Evolutionary conservation across 345 rosid species (phyloP), one percentile per base, ranked within the genome.

Genomic region (Ceriops tagal): DNA sequence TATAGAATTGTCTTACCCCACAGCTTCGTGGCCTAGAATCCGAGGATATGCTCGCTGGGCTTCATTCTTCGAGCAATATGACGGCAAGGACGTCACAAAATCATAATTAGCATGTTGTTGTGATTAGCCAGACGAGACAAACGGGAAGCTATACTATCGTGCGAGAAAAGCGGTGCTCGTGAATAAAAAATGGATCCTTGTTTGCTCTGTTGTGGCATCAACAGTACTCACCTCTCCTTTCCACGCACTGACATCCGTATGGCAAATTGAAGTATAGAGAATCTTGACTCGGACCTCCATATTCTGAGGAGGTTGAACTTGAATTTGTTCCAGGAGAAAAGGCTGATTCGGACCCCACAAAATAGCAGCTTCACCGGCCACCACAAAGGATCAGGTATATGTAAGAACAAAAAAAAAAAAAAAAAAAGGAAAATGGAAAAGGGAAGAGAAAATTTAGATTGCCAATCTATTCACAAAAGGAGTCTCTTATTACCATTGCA

Each of bases 1-100:
- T 56, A 22, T 2, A 15, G 59, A 56, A 56, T 47, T 56, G 43
- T 37, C 28, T n/a, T 80, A 89, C 92, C 96, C 92, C 3, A 87
- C 86, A n/a, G 92, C 92, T 69, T 90, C 92, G 62, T 90, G 96
- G 43, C 96, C 96, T 26, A 88, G 72, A 46, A 90, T 86, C 57
- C 91, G 75, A 9, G 92, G 96, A 78, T 70, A 90, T 58, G 88
- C 89, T 77, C 73, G 68, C 60, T 84, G 83, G 43, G 84, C 81
- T 80, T 86, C 96, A 11, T 82, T 86, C 91, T 87, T 61, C 47
- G 30, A 67, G 26, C n/a, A 15, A 34, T n/a, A 56, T 1, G 3
- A 67, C 20, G 11, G 16, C 3, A 15, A 58, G 2, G 5, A 32
- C 6, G 21, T 34, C 37, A 27, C 57, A 22, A 11, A 13, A 26